Conservation (phyloP, 2,329 filamentous ascomycete genomes). For the Gyromitra esculenta region DNA sequence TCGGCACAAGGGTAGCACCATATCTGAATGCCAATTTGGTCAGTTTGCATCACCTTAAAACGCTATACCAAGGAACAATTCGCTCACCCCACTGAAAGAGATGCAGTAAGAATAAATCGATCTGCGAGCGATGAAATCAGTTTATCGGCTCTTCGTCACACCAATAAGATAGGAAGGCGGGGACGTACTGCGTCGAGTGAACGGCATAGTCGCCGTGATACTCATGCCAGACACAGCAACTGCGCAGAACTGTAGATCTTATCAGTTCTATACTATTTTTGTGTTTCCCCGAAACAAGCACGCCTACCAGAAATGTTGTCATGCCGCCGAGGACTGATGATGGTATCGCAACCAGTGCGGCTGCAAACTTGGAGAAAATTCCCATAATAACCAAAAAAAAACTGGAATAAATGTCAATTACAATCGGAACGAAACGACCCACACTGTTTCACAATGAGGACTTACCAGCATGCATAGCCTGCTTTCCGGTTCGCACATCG, state of each 20-base stretch:
- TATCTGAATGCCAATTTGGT: slow-evolving; percentile 41
- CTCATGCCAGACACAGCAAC: slow-evolving; percentile 74
- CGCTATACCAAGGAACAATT: slow-evolving; percentile 58
- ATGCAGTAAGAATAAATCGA: slow-evolving; percentile 54
- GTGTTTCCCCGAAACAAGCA: neutral
- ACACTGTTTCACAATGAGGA: neutral
- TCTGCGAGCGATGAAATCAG: slow-evolving; percentile 68
- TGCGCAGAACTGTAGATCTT: slow-evolving; percentile 65
- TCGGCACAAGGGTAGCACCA: slow-evolving; percentile 64
- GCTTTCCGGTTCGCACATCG: slow-evolving; percentile 75
- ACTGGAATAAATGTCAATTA: slow-evolving; percentile 64
- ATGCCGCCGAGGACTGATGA: slow-evolving; percentile 64
- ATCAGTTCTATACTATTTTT: slow-evolving; percentile 27
- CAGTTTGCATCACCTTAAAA: slow-evolving; percentile 57
- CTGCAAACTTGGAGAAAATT: slow-evolving; percentile 75
- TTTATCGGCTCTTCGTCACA: slow-evolving; percentile 63
- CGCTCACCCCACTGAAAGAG: slow-evolving; percentile 62
- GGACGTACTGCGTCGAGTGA: slow-evolving; percentile 66
- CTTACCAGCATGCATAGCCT: slow-evolving; percentile 49
- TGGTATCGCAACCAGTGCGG: slow-evolving; percentile 73
- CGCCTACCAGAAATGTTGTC: slow-evolving; percentile 68
- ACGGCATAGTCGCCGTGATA: slow-evolving; percentile 71
- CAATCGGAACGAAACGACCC: neutral
- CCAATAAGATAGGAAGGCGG: slow-evolving; percentile 25
- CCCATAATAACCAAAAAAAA: slow-evolving; percentile 75